Evolutionary conservation across 495 filamentous ascomycete species (phyloP), one percentile per base, ranked within the genome.

Genomic region (Talaromyces trachyspermus): DNA sequence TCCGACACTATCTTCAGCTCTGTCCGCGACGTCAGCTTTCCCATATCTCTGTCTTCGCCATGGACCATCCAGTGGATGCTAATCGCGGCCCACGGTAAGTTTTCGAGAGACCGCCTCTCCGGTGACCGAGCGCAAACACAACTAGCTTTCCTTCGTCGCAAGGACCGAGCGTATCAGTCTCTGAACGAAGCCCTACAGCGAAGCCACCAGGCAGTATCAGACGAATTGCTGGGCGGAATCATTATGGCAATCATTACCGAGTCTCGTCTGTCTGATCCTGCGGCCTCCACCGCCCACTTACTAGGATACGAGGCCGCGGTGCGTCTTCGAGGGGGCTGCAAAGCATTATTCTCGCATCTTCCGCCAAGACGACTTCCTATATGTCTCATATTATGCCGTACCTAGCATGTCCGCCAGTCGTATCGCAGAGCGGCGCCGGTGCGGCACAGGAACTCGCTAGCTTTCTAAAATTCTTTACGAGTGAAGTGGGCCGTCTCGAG

Each of bases 41-140:
- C 41, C 0, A 24, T 44, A 0, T 44, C 41, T 0, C 8, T 44
- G 12, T 27, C 23, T 10, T 44, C 41, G 2, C 25, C 26, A 18
- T 17, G 27, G 41, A 44, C 41, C 0, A n/a, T 44, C 8, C 41
- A 44, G 20, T 44, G 41, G 41, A 44, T 44, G 41, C 25, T 44
- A 3, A 32, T 44, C 2, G 41, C 41, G 9, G 41, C 41, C 9
- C 33, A 37, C 19, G 33, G 33, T 37, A 3, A 18, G 2, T 37
- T 37, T 19, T 15, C 33, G 7, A 8, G 15, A 18, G 3, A 37
- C 19, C 15, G n/a, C 2, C 33, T 14, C 33, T 18, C 33, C 4
- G 4, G 14, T 3, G 15, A 37, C 5, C 33, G 19, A 3, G 4
- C 33, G 6, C 33, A 14, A 20, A 19, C 6, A 18, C 33, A 37